Base-by-base conservation (phyloP, 805 yeast species). In the Pichia sporocuriosa region DNA sequence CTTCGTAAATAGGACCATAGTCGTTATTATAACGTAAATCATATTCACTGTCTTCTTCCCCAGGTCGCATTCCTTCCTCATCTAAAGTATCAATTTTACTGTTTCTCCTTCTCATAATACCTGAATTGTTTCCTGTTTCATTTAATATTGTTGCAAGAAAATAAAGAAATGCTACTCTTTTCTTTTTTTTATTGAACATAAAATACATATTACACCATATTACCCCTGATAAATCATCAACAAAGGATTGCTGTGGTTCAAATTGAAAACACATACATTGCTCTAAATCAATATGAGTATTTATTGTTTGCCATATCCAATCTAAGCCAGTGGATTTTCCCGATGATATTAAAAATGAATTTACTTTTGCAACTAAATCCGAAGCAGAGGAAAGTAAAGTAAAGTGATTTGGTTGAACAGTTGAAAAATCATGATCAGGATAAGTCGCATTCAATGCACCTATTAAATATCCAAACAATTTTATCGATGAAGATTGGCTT, bases 401-500 rank as follows among this genome's bases (percentile, higher is more conserved):
- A 61, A 84, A 84, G 59, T 79, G 81, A 16, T 69, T 69, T 2
- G 98, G 98, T 56, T 85, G 87, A 47, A 93, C 73, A 21, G 82
- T 74, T 11, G 94, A 75, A 54, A 90, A 93, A 57, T 93, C 98
- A 56, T 93, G 96, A 59, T 93, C 98, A 0, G 98, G 97, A 57
- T 85, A 90, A 4, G 94, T 81, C 7, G 94, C 84, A 60, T 93
- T 93, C 40, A 93, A 69, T 27, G 89, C 88, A 1, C 95, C 93
- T 45, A 93, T 85, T 36, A 93, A 67, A 57, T 89, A 85, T 0
- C 96, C 93, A 67, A 90, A 93, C 2, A 89, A 80, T 61, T 87
- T 82, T 49, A 96, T 74, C 34, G 95, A 83, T 1, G 93, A 79
- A n/a, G 82, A 77, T 52, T 81, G 82, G 55, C 82, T 84, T 26